A percentile compares a stretch with the other conserved stretches of the same genome.
Conservation (phyloP, 139 green algal genomes). For the Pycnococcus provasolii region DNA sequence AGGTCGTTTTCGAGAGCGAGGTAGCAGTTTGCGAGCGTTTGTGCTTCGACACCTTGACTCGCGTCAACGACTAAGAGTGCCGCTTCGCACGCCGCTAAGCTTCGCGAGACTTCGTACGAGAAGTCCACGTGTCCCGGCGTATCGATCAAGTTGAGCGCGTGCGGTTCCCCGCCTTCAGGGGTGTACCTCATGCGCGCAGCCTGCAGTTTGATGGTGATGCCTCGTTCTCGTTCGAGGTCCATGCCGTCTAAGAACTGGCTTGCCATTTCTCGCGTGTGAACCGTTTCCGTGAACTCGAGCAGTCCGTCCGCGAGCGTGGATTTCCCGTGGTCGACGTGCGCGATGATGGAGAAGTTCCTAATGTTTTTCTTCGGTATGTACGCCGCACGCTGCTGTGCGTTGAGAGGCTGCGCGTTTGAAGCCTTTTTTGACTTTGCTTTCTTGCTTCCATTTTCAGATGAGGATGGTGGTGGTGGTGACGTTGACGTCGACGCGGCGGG, state of each 20-base stretch:
- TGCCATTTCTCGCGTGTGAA: slow-evolving; percentile 34
- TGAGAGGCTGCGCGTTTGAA: too few species aligned
- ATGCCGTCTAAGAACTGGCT: slow-evolving; percentile 83
- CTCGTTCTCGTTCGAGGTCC: slow-evolving; percentile 65
- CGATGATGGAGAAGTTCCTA: slow-evolving; percentile 74
- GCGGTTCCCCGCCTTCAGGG: slow-evolving; percentile 38
- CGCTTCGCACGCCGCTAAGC: slow-evolving; percentile 88
- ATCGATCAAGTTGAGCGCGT: slow-evolving; percentile 83
- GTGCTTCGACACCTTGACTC: slow-evolving; percentile 88
- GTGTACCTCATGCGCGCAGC: slow-evolving; percentile 80
- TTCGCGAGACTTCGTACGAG: slow-evolving; percentile 78
- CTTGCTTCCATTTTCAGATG: too few species aligned
- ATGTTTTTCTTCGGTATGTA: slow-evolving; percentile 36
- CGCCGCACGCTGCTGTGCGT: too few species aligned
- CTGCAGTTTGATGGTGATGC: slow-evolving; percentile 93
- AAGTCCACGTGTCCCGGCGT: slow-evolving; percentile 85
- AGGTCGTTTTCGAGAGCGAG: slow-evolving; percentile 92
- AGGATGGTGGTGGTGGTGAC: too few species aligned
- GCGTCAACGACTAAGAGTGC: slow-evolving; percentile 95
- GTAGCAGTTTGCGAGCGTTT: slow-evolving; percentile 98
- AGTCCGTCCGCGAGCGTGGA: slow-evolving; percentile 66
- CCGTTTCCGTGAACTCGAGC: slow-evolving; percentile 60
- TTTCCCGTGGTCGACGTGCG: slow-evolving; percentile 74
- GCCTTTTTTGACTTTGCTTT: too few species aligned
- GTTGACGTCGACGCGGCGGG: too few species aligned